Evolutionary conservation across 345 rosid genomes (phyloP), one percentile per base, ranked within the genome.

Genomic region (Toxicodendron radicans): DNA sequence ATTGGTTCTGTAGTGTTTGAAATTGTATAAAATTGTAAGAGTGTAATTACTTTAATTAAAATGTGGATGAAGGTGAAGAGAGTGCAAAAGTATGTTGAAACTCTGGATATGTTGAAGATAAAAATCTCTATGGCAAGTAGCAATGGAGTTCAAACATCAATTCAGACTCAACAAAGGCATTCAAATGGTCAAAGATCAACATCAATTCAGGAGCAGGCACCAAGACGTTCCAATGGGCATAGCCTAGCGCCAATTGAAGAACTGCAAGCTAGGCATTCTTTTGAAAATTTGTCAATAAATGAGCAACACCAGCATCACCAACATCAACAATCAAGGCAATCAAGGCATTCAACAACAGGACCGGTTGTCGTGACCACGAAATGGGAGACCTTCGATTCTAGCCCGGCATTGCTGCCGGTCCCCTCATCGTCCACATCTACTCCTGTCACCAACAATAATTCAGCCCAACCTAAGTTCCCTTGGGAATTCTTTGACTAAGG

Each of bases 351-450:
- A 11, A 43, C 87, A 5, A 53, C 94, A 12, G 97, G 85, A 52
- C 74, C 85, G 14, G 87, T 84, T 58, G 85, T 89, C 1, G 90
- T 95, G 11, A 91, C 97, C 30, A 90, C 97, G 2, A 85, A 90
- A 60, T 96, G 99, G 99, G 97, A 96, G 86, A 92, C 92, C 32
- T 96, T 93, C n/a, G 98, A 92, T 76, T 79, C 92, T 0, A 70
- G 71, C 38, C 88, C 88, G 0, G 45, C 82, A 13, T 62, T 72
- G 30, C 35, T 79, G 27, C 88, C 88, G 5, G 84, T 75, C 60
- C 64, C 77, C 27, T 72, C 87, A 67, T 71, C 81, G 24, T 57
- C 87, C 66, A 75, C 81, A 41, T 27, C 76, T 23, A 62, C 79
- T 32, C 27, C 84, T 9, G 49, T 60, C 33, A 52, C 78, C 70